Evolutionary conservation across 1,139 yeast genomes (phyloP).

Genomic region (Sugiyamaella novakii): DNA sequence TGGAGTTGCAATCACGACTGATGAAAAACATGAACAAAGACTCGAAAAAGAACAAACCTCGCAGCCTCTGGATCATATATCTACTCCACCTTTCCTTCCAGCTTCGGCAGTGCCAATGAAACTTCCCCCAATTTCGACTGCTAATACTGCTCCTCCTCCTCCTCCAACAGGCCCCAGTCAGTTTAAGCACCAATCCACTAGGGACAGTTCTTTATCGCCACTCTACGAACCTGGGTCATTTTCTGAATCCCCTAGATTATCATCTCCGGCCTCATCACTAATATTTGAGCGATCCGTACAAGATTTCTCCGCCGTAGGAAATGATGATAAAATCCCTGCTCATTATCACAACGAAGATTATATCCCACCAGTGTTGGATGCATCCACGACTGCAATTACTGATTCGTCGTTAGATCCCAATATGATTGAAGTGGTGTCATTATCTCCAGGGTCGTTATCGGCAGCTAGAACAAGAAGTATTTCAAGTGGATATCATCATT

Average conservation of each 20-base stretch:
- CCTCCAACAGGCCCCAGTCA: neutral
- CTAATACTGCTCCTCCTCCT: neutral
- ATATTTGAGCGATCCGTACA: conserved; percentile 48
- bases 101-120: neutral
- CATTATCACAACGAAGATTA: conserved; percentile 65
- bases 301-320: conserved; percentile 29
- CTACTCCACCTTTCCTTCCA: conserved; percentile 8
- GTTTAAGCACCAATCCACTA: neutral
- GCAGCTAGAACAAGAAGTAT: conserved; percentile 45
- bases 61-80: neutral
- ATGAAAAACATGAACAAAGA: neutral
- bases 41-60: neutral
- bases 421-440: conserved; percentile 66
- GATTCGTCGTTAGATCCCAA: conserved; percentile 61
- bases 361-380: conserved; percentile 84
- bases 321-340: conserved; percentile 32
- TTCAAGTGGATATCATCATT: conserved; percentile 15
- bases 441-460: conserved; percentile 54
- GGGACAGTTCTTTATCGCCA: conserved; percentile 25
- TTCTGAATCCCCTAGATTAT: conserved; percentile 22
- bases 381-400: conserved; percentile 65
- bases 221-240: conserved; percentile 18
- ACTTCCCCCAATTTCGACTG: conserved; percentile 16
- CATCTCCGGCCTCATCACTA: conserved; percentile 41
- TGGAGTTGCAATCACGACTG: neutral